phyloP scores from a whole-genome alignment of 2,329 filamentous ascomycete species.

The Aspergillus flavus region DNA sequence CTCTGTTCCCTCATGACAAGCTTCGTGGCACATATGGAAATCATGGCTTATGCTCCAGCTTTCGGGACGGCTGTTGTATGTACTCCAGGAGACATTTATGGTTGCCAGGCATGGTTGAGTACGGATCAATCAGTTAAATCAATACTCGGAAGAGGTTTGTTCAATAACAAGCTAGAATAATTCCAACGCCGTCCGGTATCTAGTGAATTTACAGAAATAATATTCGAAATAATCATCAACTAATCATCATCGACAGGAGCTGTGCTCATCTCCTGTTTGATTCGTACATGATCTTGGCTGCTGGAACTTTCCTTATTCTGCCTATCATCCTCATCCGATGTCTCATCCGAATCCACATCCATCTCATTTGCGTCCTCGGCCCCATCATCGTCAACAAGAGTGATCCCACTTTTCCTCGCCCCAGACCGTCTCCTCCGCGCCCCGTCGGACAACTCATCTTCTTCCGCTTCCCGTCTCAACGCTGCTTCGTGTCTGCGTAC shows the following conservation, averaged over 20 bases:
- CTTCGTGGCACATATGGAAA: not conserved
- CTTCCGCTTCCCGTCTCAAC: slow-evolving; percentile 31
- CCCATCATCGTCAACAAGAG: slow-evolving; percentile 35
- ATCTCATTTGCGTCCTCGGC: slow-evolving; percentile 4
- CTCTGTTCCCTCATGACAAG: not conserved
- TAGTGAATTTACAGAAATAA: not conserved
- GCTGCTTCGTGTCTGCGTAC: slow-evolving; percentile 38
- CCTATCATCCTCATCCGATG: slow-evolving; percentile 12
- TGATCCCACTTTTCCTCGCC: slow-evolving; percentile 28
- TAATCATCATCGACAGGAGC: slow-evolving; percentile 12
- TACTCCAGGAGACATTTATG: not conserved
- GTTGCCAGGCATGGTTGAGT: not conserved
- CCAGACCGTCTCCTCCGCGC: slow-evolving; percentile 17
- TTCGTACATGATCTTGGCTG: slow-evolving; percentile 12
- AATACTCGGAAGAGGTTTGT: not conserved
- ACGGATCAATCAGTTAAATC: not conserved
- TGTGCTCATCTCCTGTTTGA: slow-evolving; percentile 21
- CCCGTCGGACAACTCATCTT: slow-evolving; percentile 30
- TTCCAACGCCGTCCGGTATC: not conserved
- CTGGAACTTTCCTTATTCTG: slow-evolving; percentile 11
- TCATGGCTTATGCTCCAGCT: not conserved
- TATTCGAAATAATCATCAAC: not conserved
- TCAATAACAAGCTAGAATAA: not conserved
- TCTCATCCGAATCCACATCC: slow-evolving; percentile 13
- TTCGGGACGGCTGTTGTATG: not conserved